Evolutionary conservation across 2,329 filamentous ascomycete genomes (phyloP), one percentile per base, ranked within the genome.

Genomic region (Fusarium albidum): DNA sequence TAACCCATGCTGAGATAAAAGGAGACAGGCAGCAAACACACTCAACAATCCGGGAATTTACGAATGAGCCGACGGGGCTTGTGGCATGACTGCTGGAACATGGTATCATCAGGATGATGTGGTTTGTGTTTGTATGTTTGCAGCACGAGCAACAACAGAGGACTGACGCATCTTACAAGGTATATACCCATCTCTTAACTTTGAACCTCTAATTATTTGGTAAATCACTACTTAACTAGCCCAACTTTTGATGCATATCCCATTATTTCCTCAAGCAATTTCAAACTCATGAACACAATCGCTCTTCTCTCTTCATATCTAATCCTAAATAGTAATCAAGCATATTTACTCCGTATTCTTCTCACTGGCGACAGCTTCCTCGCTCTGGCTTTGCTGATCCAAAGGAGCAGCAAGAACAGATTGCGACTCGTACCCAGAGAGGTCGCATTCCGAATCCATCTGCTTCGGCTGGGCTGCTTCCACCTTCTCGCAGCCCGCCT

Each of bases 61-160:
- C 60, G 60, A 63, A 60, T 63, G 38, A 63, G 60, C 60, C 60
- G 64, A 64, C 60, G 60, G 57, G 60, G 60, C 61, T 57, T 63
- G 3, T 53, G 37, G 56, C 39, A 50, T 49, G 51, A 52, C 45
- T 46, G 39, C 35, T 57, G 2, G 6, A 4, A n/a, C n/a, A n/a
- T n/a, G n/a, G n/a, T n/a, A n/a, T n/a, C n/a, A n/a, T n/a, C n/a
- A n/a, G 2, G 8, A 0, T 0, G 5, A 0, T 0, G 3, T 3
- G 0, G 1, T 9, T 28, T 2, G 4, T 4, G 0, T 4, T 1
- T 10, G 58, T 51, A 50, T n/a, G n/a, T n/a, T n/a, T n/a, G n/a
- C n/a, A n/a, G n/a, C n/a, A n/a, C n/a, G n/a, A n/a, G n/a, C n/a
- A n/a, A n/a, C n/a, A n/a, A n/a, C n/a, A n/a, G n/a, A n/a, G n/a